A percentile compares a stretch with the other conserved stretches of the same genome.
Conservation (phyloP, 345 rosid species). For the Cardamine resedifolia region DNA sequence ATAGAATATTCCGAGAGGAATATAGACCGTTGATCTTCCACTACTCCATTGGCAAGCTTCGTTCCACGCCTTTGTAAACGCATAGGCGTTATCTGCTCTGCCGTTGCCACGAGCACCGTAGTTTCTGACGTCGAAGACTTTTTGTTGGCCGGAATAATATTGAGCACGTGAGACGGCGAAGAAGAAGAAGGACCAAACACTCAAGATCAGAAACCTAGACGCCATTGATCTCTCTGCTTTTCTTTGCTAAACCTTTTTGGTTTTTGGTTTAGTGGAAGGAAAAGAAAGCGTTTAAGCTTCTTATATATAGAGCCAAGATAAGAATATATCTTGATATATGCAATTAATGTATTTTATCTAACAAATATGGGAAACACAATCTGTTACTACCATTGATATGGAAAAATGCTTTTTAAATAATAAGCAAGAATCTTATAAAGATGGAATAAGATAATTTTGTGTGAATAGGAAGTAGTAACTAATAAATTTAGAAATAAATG, state of each 20-base stretch:
- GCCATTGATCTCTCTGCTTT: slow-evolving; percentile 17
- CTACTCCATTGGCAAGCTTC: slow-evolving; percentile 28
- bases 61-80: slow-evolving; percentile 33
- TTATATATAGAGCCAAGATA: slow-evolving; percentile 8
- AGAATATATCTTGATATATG: background rate
- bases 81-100: slow-evolving; percentile 5
- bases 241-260: background rate
- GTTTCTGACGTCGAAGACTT: slow-evolving; percentile 34
- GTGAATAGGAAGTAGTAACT: background rate
- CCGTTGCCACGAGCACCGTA: slow-evolving; percentile 38
- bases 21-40: slow-evolving; percentile 30
- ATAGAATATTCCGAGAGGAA: slow-evolving; percentile 34
- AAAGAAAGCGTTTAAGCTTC: slow-evolving; percentile 30
- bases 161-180: slow-evolving; percentile 17
- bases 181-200: slow-evolving; percentile 14
- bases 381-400: slow-evolving; percentile 1
- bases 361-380: slow-evolving; percentile 11
- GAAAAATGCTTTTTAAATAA: no score
- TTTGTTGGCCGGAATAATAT: background rate
- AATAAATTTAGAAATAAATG: background rate
- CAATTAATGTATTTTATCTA: background rate
- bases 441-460: slow-evolving; percentile 21
- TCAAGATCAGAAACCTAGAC: slow-evolving; percentile 18
- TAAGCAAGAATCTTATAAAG: slow-evolving; percentile 11
- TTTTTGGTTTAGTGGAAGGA: background rate